A percentile compares a stretch with the other conserved stretches of the same genome.
Evolutionary conservation across 2,329 filamentous ascomycete genomes (phyloP).

Genomic region (Ophiostoma pallidulum): DNA sequence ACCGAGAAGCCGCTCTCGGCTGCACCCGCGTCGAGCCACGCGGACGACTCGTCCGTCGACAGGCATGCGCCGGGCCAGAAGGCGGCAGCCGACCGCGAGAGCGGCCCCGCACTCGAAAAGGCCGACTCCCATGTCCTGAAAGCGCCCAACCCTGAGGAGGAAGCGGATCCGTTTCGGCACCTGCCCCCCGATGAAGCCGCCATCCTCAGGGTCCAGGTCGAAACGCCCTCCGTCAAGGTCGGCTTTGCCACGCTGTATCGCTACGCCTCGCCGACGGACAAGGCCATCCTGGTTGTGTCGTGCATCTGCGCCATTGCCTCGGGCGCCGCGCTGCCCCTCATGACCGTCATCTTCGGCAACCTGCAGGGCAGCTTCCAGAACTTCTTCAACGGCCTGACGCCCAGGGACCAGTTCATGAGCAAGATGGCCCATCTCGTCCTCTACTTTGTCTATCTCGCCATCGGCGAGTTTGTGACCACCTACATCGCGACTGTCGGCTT

Average conservation of each 20-base stretch:
- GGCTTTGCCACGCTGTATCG: conserved; percentile 58
- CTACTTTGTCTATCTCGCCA: conserved; percentile 78
- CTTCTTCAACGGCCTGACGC: conserved; percentile 43
- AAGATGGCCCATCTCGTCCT: conserved; percentile 57
- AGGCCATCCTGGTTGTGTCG: conserved; percentile 53
- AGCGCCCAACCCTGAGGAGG: conserved; percentile 17
- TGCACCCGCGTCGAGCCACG: conserved; percentile 28
- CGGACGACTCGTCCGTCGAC: conserved; percentile 23
- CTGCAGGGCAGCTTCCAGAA: conserved; percentile 62
- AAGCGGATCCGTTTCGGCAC: conserved; percentile 47
- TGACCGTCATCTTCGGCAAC: conserved; percentile 74
- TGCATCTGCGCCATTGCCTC: conserved; percentile 53
- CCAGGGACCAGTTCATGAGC: conserved; percentile 46
- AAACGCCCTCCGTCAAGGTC: conserved; percentile 53
- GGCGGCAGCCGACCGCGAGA: background rate
- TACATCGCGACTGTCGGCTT: conserved; percentile 81
- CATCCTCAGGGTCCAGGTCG: conserved; percentile 59
- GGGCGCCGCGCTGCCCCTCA: conserved; percentile 63
- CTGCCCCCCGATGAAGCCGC: conserved; percentile 56
- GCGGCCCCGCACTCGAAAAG: conserved; percentile 26
- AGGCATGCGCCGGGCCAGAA: background rate
- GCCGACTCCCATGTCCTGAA: conserved; percentile 34
- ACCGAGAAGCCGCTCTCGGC: too few relatives aligned
- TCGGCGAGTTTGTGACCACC: conserved; percentile 67
- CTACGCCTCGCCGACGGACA: conserved; percentile 58